Conservation (phyloP, 257 asterid species). For the Euphrasia confusa region DNA sequence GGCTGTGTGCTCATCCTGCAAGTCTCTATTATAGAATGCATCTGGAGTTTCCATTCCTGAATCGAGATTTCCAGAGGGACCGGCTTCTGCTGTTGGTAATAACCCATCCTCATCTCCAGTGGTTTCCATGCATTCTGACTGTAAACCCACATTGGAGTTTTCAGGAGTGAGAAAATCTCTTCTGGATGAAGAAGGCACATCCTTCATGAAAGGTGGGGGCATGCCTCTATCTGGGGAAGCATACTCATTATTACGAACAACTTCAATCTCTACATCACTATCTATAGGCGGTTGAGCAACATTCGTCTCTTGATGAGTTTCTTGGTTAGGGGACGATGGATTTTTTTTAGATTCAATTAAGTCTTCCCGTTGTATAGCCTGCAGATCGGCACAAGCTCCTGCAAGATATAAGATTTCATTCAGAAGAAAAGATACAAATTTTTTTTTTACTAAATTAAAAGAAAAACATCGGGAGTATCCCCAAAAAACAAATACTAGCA, state of each 20-base stretch:
- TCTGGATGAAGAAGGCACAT: conserved; percentile 34
- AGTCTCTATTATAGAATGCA: conserved; percentile 28
- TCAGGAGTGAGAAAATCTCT: conserved; percentile 45
- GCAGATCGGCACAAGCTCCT: conserved; percentile 60
- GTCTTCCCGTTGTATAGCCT: conserved; percentile 34
- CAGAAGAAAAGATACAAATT: conserved; percentile 4
- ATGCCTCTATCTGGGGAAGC: conserved; percentile 29
- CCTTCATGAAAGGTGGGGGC: conserved; percentile 20
- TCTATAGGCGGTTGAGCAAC: conserved; percentile 30
- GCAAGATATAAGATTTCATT: conserved; percentile 24
- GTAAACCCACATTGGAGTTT: conserved; percentile 31
- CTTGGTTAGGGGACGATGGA: conserved; percentile 27
- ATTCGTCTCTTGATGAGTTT: conserved; percentile 30
- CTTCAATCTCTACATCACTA: conserved; percentile 42
- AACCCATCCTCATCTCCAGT: conserved; percentile 29
- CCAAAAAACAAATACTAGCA: not conserved
- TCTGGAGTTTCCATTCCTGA: conserved; percentile 55
- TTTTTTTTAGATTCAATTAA: conserved; percentile 32
- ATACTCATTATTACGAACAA: conserved; percentile 34
- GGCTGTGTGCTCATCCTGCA: conserved; percentile 28
- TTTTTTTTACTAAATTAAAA: too few relatives aligned
- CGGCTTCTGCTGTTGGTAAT: conserved; percentile 31
- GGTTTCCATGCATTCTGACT: conserved; percentile 31
- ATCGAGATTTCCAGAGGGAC: conserved; percentile 40
- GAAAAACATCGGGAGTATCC: too few relatives aligned